Evolutionary conservation across 1,284 basidiomycete species (phyloP), one percentile per base, ranked within the genome.

Genomic region (Trichosporon sp.): DNA sequence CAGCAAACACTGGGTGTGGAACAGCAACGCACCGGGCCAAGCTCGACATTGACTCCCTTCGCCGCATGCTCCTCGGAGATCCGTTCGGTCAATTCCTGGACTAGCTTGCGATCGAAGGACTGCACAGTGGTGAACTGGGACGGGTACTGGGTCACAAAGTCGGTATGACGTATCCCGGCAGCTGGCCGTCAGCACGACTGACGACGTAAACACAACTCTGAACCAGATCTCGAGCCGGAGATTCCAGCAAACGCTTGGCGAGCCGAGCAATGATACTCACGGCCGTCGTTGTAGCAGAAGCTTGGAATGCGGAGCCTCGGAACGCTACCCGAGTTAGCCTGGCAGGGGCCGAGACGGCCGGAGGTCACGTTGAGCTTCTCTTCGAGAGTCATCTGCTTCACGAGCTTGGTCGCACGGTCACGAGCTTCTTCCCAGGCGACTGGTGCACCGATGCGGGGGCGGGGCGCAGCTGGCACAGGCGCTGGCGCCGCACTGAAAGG

Each of bases 231-330:
- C 5, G 10, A n/a, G n/a, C 19, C 29, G 16, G 32, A n/a, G 29
- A 13, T 36, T 32, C 31, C 29, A 57, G 32, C 29, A 2, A 21
- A 14, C n/a, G n/a, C 19, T 23, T n/a, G n/a, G n/a, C n/a, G n/a
- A n/a, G 21, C 54, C 49, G 9, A 31, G 27, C 5, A 16, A 14
- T 13, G 6, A 4, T 8, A 70, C 76, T 68, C 64, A 78, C 76
- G 87, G 21, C 85, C 84, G 69, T 87, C 86, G 79, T 86, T 71
- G 77, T 79, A 74, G 74, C 89, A 91, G 14, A 90, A 76, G 9
- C 88, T 87, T 3, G 87, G 86, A 33, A 82, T 83, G 60, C 75
- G 74, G 4, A 79, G 80, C 3, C 79, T 69, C 5, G 77, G 72
- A 13, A 82, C 76, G 32, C 76, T 77, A 6, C 85, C 83, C 9